These are phyloP conservation scores for Lentithecium fluviatile DNA, from an alignment of 495 filamentous ascomycete genomes.

Conservation along the genomic window DNA sequence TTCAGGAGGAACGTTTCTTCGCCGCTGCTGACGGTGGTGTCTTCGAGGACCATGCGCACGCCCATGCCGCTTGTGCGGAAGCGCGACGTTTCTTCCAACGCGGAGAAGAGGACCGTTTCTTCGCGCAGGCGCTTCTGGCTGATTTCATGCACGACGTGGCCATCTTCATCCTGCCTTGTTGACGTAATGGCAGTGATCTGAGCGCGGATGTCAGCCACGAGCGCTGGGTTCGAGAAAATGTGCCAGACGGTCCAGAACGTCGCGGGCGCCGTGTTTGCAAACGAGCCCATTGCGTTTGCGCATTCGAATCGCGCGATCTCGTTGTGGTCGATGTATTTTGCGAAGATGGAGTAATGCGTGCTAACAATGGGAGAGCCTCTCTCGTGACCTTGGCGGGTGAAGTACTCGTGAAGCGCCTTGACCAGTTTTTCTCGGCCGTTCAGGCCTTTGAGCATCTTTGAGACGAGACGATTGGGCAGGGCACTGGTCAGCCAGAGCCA, in stretches of 20 bases:
- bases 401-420: not conserved
- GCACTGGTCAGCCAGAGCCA: not conserved
- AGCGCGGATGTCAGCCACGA: not conserved
- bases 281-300: not conserved
- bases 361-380: not conserved
- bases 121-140: not conserved
- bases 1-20: not conserved
- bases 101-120: not conserved
- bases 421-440: not conserved
- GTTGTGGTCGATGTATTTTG: not conserved
- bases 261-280: not conserved
- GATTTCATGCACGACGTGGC: not conserved
- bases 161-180: not conserved
- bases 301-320: slow-evolving; percentile 5
- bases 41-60: not conserved
- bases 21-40: not conserved
- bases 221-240: not conserved
- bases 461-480: not conserved
- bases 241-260: not conserved
- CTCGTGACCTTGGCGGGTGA: not conserved
- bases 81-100: not conserved
- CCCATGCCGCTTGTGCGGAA: not conserved
- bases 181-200: not conserved
- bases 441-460: not conserved
- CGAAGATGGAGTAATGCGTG: not conserved